Base-by-base conservation (phyloP, 257 asterid species). In the Anisodus acutangulus region DNA sequence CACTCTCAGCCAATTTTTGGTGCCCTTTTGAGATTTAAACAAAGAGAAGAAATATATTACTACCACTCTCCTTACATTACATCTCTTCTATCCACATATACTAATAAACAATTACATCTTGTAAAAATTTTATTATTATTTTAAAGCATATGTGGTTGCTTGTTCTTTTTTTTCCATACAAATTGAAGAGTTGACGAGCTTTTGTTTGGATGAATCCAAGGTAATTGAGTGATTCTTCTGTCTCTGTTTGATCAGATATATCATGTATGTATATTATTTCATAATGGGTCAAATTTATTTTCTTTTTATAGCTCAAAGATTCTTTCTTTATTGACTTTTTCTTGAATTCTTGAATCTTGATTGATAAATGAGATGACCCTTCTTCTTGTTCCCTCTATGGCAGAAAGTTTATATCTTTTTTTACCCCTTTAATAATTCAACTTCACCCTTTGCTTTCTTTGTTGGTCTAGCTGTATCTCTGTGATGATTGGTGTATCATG, bases 101-200 rank as follows among this genome's bases (percentile, higher is more conserved):
- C 26, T 51, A 51, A 51, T 76, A 76, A 76, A 76, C 12, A 22
- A 51, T 22, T 76, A 51, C 45, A 22, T 76, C 1, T 76, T 51
- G 63, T 51, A 22, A 26, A 6, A 47, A 0, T 10, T 5, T 47
- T 71, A 47, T 76, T 26, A 76, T 13, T 76, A 51, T 76, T 51
- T 51, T 76, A 76, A 76, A 76, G 11, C 60, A 3, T 76, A 74
- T 19, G 3, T 51, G 19, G 12, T 43, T 64, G 13, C 2, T 19
- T 64, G 63, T 31, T 31, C 35, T 62, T 45, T n/a, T n/a, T 58
- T 60, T 76, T 26, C 13, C 47, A 51, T 84, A 59, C 19, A 47
- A 62, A 10, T 62, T 43, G 47, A 49, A 31, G 83, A 78, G 82
- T 35, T 84, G 55, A 63, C 80, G 5, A 76, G n/a, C 83, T 35